These are phyloP conservation scores for Hevea brasiliensis DNA, from an alignment of 345 rosid genomes.

Conservation along the genomic window DNA sequence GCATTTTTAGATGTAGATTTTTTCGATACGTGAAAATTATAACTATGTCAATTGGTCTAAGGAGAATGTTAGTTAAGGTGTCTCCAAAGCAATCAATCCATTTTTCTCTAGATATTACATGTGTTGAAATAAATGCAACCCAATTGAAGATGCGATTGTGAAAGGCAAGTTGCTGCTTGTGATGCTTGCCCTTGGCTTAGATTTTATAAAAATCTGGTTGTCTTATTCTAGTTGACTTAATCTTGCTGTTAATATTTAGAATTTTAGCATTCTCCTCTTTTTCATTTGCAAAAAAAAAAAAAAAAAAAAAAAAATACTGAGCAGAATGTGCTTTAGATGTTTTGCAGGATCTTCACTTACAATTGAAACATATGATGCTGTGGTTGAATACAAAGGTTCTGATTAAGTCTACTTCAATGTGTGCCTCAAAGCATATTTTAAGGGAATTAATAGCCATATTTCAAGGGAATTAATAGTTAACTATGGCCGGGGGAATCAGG, in stretches of 20 bases:
- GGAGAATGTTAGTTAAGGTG: background rate
- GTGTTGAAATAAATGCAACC: background rate
- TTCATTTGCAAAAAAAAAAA: no score
- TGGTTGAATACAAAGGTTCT: slow-evolving; percentile 46
- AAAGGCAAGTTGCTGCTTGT: background rate
- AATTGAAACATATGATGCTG: slow-evolving; percentile 70
- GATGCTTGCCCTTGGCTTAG: background rate
- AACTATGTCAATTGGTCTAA: background rate
- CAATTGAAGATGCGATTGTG: background rate
- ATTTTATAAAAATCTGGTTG: background rate
- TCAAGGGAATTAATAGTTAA: no score
- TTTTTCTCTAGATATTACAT: background rate
- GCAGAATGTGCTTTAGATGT: slow-evolving; percentile 41
- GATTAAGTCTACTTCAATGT: slow-evolving; percentile 13
- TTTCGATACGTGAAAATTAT: background rate
- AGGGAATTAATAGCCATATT: background rate
- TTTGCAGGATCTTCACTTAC: slow-evolving; percentile 56
- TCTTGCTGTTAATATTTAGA: background rate
- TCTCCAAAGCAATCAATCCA: background rate
- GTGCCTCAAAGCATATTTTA: background rate
- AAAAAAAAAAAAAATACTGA: background rate
- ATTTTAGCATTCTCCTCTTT: background rate
- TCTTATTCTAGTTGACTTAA: background rate
- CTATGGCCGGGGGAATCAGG: background rate
- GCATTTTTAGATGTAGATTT: background rate